A percentile compares a stretch with the other conserved stretches of the same genome.
These are phyloP conservation scores for Entomophthora muscae DNA, from an alignment of 371 early-diverging fungal species.

Conservation along the genomic window DNA sequence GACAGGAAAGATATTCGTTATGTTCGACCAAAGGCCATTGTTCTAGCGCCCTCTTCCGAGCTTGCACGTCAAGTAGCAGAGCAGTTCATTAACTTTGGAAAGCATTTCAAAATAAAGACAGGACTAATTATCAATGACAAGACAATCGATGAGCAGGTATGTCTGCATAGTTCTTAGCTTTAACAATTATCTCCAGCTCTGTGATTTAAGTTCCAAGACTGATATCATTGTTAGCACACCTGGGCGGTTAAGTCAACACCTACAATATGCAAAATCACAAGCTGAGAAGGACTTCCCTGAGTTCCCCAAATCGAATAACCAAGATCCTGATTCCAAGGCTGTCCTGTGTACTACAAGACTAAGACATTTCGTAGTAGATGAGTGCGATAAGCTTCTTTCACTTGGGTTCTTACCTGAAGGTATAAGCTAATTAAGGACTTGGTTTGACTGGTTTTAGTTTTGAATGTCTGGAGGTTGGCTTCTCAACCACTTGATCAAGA, in stretches of 20 bases:
- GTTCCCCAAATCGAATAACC: background rate
- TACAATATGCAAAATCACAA: background rate
- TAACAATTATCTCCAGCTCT: background rate
- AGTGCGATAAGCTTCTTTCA: constrained; percentile 4
- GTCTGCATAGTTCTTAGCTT: background rate
- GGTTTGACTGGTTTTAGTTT: background rate
- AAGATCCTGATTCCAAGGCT: background rate
- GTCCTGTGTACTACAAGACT: background rate
- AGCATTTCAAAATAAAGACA: background rate
- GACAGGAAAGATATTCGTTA: background rate
- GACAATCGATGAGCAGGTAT: constrained; percentile 5
- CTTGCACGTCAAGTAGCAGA: background rate
- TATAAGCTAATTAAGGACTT: background rate
- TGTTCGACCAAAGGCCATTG: constrained; percentile 5
- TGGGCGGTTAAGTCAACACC: background rate
- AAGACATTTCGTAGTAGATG: constrained; percentile 7
- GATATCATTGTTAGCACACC: constrained; percentile 6
- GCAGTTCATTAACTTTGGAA: background rate
- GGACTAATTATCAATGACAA: background rate
- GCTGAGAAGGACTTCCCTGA: background rate
- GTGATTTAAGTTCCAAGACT: background rate
- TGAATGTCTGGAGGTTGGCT: background rate
- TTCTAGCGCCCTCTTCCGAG: constrained; percentile 1
- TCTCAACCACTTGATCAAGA: background rate
- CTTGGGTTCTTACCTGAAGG: constrained; percentile 4